Evolutionary conservation across 2,329 filamentous ascomycete genomes (phyloP).

Genomic region (Exophiala alcalophila): DNA sequence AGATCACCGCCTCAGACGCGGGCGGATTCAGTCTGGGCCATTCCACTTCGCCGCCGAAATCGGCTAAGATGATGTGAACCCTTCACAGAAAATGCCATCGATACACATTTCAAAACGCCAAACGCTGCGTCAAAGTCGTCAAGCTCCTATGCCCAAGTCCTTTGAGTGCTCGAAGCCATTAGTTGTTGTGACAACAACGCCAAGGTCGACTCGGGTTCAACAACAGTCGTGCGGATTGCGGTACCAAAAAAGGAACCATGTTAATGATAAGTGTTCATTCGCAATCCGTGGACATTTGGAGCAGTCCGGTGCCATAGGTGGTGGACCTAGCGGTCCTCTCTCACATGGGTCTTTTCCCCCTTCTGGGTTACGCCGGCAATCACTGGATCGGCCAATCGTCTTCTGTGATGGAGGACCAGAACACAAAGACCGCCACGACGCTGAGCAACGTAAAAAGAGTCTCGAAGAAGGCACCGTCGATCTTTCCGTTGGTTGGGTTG

Average conservation of each 20-base stretch:
- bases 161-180: slow-evolving; percentile 1
- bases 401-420: slow-evolving; percentile 99
- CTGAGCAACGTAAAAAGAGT: slow-evolving; percentile 86
- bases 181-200: slow-evolving; percentile 3
- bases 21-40: not conserved
- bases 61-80: slow-evolving; percentile 5
- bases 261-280: too few relatives aligned
- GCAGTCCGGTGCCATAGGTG: too few relatives aligned
- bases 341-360: too few relatives aligned
- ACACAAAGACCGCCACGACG: slow-evolving; percentile 82
- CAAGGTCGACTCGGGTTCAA: not conserved
- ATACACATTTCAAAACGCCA: slow-evolving; percentile 25
- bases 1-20: slow-evolving; percentile 13
- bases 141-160: slow-evolving; percentile 12
- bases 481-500: slow-evolving; percentile 74
- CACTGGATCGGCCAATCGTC: slow-evolving; percentile 79
- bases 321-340: not conserved
- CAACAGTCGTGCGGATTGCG: too few relatives aligned
- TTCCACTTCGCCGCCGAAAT: slow-evolving; percentile 6
- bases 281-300: too few relatives aligned
- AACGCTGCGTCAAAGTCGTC: slow-evolving; percentile 26
- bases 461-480: slow-evolving; percentile 90
- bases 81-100: slow-evolving; percentile 12
- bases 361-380: too few relatives aligned
- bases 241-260: too few relatives aligned